Percentiles rank a stretch among this genome's conserved stretches.
Conservation (phyloP, 305 asterid genomes). For the Fraxinus xanthoxyloides region DNA sequence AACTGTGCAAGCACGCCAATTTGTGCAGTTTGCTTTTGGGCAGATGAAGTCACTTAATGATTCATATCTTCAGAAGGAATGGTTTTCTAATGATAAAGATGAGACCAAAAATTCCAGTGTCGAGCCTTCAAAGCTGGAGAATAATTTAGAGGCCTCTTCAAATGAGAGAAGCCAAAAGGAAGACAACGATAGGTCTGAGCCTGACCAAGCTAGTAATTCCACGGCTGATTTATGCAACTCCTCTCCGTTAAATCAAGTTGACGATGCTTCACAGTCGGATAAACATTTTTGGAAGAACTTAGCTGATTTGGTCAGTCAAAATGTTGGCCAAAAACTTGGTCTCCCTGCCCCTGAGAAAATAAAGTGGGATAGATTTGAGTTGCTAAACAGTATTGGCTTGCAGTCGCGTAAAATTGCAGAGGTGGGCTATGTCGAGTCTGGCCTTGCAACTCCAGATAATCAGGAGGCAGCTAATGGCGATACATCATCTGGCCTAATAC, state of each 20-base stretch:
- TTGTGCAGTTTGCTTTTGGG: slow-evolving; percentile 92
- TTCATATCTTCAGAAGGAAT: slow-evolving; percentile 51
- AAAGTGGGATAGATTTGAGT: slow-evolving; percentile 82
- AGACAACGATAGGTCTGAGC: slow-evolving; percentile 18
- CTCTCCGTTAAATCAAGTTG: slow-evolving; percentile 27
- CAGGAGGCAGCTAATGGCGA: slow-evolving; percentile 33
- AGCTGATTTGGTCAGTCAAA: slow-evolving; percentile 61
- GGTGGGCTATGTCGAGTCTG: slow-evolving; percentile 74
- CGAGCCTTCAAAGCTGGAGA: slow-evolving; percentile 16
- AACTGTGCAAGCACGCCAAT: slow-evolving; percentile 86
- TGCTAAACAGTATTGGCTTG: slow-evolving; percentile 62
- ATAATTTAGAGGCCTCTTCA: slow-evolving; percentile 22
- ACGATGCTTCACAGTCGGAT: slow-evolving; percentile 51
- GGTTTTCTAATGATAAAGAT: slow-evolving; percentile 37
- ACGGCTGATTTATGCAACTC: slow-evolving; percentile 18
- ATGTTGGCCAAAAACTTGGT: slow-evolving; percentile 65
- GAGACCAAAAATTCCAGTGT: not conserved
- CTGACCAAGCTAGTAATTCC: slow-evolving; percentile 21
- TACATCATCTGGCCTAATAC: slow-evolving; percentile 28
- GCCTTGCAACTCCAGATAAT: slow-evolving; percentile 75
- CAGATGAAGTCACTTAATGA: slow-evolving; percentile 72
- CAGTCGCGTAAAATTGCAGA: slow-evolving; percentile 75
- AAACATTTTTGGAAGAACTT: slow-evolving; percentile 74
- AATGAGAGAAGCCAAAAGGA: slow-evolving; percentile 29
- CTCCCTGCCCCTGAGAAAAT: slow-evolving; percentile 66